Evolutionary conservation across 345 rosid species (phyloP).

Genomic region (Punica granatum): DNA sequence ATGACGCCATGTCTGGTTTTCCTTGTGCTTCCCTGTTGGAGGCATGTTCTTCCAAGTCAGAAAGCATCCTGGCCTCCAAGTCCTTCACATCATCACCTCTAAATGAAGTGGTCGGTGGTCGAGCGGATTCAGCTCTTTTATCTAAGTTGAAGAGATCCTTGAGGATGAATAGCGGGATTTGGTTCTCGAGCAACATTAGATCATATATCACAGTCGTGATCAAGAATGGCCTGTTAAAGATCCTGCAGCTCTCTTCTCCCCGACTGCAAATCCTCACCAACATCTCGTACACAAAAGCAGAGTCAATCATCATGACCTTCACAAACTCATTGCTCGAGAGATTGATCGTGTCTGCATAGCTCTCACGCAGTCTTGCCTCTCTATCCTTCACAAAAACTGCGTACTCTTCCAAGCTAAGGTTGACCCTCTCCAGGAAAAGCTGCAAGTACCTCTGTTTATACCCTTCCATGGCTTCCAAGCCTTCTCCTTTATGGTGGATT

Average conservation of each 20-base stretch:
- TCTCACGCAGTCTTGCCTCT: conserved; percentile 2
- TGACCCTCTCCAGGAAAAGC: conserved; percentile 1
- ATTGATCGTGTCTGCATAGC: conserved; percentile 3
- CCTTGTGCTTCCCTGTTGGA: no score
- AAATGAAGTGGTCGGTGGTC: background rate
- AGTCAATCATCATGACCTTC: no score
- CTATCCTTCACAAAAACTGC: background rate
- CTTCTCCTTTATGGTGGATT: conserved; percentile 6
- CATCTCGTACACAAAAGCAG: conserved; percentile 15
- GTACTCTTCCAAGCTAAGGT: background rate
- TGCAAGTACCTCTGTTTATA: conserved; percentile 10
- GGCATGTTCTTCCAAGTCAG: background rate
- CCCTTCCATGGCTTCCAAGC: conserved; percentile 16
- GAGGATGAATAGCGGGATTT: conserved; percentile 19
- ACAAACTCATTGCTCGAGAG: no score
- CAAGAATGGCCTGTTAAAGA: conserved; percentile 11
- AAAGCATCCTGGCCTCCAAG: background rate
- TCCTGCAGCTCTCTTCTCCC: background rate
- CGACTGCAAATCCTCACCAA: background rate
- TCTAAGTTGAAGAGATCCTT: conserved; percentile 2
- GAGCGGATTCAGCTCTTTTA: background rate
- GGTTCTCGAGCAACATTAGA: conserved; percentile 23
- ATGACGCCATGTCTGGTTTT: no score
- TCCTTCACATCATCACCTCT: background rate
- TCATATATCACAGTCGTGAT: background rate